Conservation (phyloP, 225 moss, liverwort and hornwort genomes). For the Pseudisothecium myosuroides region DNA sequence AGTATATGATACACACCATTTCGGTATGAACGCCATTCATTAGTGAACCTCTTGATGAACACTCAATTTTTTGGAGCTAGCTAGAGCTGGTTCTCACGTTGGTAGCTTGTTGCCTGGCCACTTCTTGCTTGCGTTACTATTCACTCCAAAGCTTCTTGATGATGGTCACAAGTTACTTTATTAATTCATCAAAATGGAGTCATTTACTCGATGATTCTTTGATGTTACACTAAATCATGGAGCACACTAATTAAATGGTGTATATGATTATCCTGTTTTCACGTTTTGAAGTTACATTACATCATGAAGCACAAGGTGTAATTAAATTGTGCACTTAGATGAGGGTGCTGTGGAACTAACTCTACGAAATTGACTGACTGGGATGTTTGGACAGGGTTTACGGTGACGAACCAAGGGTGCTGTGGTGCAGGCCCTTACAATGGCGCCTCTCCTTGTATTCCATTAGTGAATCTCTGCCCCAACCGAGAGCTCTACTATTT, state of each 20-base stretch:
- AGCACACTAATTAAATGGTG: neutral
- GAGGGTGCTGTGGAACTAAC: neutral
- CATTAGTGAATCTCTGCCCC: constrained; percentile 13
- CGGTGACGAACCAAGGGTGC: constrained; percentile 34
- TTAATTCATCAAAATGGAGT: neutral
- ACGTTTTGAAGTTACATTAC: neutral
- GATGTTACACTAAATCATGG: neutral
- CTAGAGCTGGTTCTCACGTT: neutral
- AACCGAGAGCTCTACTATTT: constrained; percentile 33
- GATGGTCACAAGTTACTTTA: neutral
- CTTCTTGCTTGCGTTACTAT: neutral
- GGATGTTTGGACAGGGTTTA: constrained; percentile 24
- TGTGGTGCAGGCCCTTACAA: constrained; percentile 55
- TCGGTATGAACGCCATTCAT: neutral
- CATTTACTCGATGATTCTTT: neutral
- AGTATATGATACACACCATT: neutral
- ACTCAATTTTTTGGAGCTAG: neutral
- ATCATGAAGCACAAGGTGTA: neutral
- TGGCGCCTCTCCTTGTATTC: constrained; percentile 34
- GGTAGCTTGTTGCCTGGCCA: too few relatives aligned
- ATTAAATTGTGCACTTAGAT: too few relatives aligned
- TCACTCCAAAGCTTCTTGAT: too few relatives aligned
- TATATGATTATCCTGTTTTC: neutral
- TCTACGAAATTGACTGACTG: neutral
- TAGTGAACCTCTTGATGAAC: neutral